Conservation (phyloP, 345 rosid genomes). For the Populus euphratica region DNA sequence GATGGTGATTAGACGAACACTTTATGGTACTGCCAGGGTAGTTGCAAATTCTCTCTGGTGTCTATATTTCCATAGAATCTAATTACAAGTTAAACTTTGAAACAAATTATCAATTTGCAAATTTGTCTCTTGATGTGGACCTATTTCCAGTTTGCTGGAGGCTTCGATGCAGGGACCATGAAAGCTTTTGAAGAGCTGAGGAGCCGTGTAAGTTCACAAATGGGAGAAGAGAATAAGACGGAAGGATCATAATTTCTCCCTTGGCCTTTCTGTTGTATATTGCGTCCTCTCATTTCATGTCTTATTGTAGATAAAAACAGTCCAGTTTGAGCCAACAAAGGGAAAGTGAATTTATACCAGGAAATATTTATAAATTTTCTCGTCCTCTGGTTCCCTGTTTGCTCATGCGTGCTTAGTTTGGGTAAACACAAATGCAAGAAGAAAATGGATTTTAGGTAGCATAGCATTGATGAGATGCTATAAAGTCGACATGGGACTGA, state of each 20-base stretch:
- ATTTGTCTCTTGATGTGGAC: background rate
- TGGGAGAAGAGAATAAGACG: conserved; percentile 40
- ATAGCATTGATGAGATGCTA: background rate
- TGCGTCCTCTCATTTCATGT: conserved; percentile 5
- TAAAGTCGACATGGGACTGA: background rate
- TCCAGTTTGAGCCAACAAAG: conserved; percentile 1
- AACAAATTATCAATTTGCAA: background rate
- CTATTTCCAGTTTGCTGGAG: conserved; percentile 82
- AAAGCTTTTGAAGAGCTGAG: conserved; percentile 92
- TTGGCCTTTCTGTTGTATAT: conserved; percentile 24
- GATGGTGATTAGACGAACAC: background rate
- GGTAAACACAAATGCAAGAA: background rate
- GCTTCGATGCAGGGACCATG: conserved; percentile 98
- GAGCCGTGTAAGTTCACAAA: conserved; percentile 56
- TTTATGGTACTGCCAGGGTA: background rate
- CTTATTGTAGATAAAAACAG: conserved; percentile 8
- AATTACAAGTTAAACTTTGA: background rate
- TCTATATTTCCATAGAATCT: background rate
- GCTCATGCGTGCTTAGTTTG: background rate
- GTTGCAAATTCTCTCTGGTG: background rate
- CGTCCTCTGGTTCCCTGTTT: background rate
- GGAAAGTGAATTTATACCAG: background rate
- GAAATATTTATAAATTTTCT: background rate
- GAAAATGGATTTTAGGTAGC: background rate
- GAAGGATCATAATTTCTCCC: conserved; percentile 27